These are phyloP conservation scores for Ogataea wickerhamii DNA, from an alignment of 805 yeast species.

Conservation along the genomic window DNA sequence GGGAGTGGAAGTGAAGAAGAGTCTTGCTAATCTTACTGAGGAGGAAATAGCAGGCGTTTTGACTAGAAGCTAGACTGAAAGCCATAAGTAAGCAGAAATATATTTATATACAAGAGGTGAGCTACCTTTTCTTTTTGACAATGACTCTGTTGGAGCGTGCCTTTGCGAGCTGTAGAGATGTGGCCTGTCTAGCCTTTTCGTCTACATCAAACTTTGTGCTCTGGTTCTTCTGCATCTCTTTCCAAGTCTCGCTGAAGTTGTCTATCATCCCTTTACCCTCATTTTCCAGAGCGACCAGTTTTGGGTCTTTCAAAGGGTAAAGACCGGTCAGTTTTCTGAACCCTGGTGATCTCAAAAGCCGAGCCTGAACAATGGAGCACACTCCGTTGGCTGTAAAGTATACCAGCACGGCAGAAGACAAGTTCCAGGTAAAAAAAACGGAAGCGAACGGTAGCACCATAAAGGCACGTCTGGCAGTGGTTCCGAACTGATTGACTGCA, in stretches of 20 bases:
- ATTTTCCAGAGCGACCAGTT: slow-evolving; percentile 24
- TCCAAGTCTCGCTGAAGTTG: slow-evolving; percentile 29
- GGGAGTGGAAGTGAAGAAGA: slow-evolving; percentile 48
- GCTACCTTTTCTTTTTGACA: slow-evolving; percentile 23
- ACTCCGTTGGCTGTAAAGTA: slow-evolving; percentile 82
- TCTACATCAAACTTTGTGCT: slow-evolving; percentile 24
- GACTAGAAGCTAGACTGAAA: slow-evolving; percentile 5
- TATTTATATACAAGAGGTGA: background rate
- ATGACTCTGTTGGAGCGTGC: slow-evolving; percentile 27
- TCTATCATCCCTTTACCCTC: slow-evolving; percentile 32
- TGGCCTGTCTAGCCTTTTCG: slow-evolving; percentile 28
- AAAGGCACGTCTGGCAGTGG: slow-evolving; percentile 58
- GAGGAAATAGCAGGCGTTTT: slow-evolving; percentile 39
- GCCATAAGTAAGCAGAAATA: background rate
- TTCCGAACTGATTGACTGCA: slow-evolving; percentile 50
- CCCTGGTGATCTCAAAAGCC: slow-evolving; percentile 52
- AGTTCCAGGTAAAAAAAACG: slow-evolving; percentile 81
- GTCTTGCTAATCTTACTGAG: slow-evolving; percentile 46
- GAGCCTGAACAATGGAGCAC: slow-evolving; percentile 69
- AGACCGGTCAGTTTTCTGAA: slow-evolving; percentile 58
- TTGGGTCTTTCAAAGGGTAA: slow-evolving; percentile 46
- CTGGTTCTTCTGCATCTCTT: slow-evolving; percentile 29
- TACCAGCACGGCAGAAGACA: slow-evolving; percentile 80
- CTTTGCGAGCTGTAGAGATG: slow-evolving; percentile 24
- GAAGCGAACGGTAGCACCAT: slow-evolving; percentile 75